phyloP scores from a whole-genome alignment of 345 rosid species.

The Gossypium rotundifolium region DNA sequence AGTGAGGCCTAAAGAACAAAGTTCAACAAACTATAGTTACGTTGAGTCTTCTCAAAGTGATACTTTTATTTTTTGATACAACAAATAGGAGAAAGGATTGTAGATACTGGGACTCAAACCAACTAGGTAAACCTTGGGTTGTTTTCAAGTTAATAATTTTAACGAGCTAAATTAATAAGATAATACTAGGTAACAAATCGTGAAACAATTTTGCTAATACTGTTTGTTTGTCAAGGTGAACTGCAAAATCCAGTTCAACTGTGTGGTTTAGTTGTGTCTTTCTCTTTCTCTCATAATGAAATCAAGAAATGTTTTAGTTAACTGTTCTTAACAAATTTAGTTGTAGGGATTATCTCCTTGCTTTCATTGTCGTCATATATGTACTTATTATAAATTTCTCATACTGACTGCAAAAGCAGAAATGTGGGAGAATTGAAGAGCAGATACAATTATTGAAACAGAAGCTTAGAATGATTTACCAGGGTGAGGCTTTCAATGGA shows the following conservation, averaged over 20 bases:
- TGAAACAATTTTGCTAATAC: no score
- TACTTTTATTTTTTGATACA: background rate
- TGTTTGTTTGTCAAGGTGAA: background rate
- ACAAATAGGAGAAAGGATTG: no score
- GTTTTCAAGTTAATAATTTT: background rate
- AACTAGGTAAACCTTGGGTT: no score
- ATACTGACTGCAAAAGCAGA: conserved; percentile 34
- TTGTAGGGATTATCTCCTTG: background rate
- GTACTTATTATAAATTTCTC: background rate
- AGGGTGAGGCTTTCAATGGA: conserved; percentile 83
- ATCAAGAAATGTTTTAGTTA: background rate
- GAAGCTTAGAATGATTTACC: conserved; percentile 67
- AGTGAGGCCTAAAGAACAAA: background rate
- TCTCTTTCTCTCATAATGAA: background rate
- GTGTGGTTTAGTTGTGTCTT: no score
- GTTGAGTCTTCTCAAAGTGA: background rate
- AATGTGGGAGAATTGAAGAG: conserved; percentile 81
- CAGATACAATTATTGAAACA: conserved; percentile 70
- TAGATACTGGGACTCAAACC: no score
- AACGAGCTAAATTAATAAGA: background rate
- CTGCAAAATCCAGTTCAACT: background rate
- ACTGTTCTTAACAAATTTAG: background rate
- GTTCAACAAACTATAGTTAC: background rate
- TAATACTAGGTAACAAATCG: background rate
- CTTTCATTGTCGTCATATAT: background rate